Evolutionary conservation across 1,284 basidiomycete genomes (phyloP), one percentile per base, ranked within the genome.

Genomic region (Pulveroboletus sp.): DNA sequence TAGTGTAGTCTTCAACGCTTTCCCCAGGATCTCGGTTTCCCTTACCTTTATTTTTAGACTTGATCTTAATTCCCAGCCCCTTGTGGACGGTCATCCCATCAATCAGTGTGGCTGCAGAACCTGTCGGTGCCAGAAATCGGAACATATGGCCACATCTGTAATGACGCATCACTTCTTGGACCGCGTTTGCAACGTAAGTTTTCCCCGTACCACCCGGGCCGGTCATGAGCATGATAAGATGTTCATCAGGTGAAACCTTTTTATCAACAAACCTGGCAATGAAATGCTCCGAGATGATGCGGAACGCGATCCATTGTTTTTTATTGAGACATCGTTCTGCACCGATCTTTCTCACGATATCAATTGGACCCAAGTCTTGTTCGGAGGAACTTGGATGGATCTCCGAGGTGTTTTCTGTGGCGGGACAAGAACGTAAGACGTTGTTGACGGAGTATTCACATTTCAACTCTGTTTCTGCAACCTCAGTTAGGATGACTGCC

Each of bases 11-110:
- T 8, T 54, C 43, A 1, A 0, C 0, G 12, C 48, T 46, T 3
- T 54, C 53, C 0, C 53, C 42, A 6, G 36, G 53, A 0, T 16
- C 15, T 8, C 35, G 33, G 6, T 54, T 56, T 1, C 55, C 55
- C 6, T 54, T 56, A 0, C 55, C 47, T 26, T 54, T 56, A 1
- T 40, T 33, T 4, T 11, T 42, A 7, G 46, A 48, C 11, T 58
- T 53, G 2, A 57, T 57, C 6, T 53, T 57, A 6, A 59, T 59
- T 0, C 48, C 51, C 0, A 59, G 9, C 1, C 4, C 56, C 13
- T 59, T 58, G 11, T 57, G 57, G 0, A 59, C 5, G 1, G 51
- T 59, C 40, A 41, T 53, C 0, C 56, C 52, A 15, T 59, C 7
- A 1, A 56, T 59, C 44, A 59, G 16, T 1, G 44, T 3, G 3